Evolutionary conservation across 2,329 filamentous ascomycete genomes (phyloP), one percentile per base, ranked within the genome.

Genomic region (Stagonosporopsis vannaccii): DNA sequence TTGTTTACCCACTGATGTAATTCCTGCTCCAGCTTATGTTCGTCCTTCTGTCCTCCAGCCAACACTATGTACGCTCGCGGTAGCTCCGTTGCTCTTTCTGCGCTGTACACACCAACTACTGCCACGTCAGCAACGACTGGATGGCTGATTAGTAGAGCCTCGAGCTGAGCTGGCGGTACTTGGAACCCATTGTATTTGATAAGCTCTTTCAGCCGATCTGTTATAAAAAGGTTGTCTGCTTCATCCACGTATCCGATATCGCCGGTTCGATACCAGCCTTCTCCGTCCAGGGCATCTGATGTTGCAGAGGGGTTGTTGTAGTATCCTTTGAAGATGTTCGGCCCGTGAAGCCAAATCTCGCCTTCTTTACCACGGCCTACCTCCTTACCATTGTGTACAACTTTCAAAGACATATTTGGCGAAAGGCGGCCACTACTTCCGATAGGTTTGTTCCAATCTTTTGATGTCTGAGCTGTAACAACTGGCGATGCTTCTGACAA

Each of bases 111-210:
- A 13, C 49, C 49, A 39, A 59, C 48, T 0, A 91, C 87, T 1
- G 86, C 88, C 4, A 80, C 87, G 72, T 91, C 89, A 30, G 79
- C 79, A 22, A 91, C 73, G 1, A 75, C 77, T 2, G 79, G 76
- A 64, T 85, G 83, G 13, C 82, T 80, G 13, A 85, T 71, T 20
- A 86, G 69, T 9, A 85, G 61, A 5, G 81, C 82, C 68, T 87
- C 84, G 4, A 87, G 71, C 65, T 87, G 84, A 1, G 83, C 83
- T 0, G 85, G 85, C 11, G 84, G 82, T 12, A 87, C 84, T 67
- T 87, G 84, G 50, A 83, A 81, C 9, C 84, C 84, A 59, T 84
- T 85, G 30, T 85, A 83, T 68, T 86, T 87, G 73, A 86, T 87
- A 48, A 87, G 76, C 66, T 87, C 72, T 54, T 75, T 75, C 58